Conservation (phyloP, 257 asterid species). For the Solanum phureja region DNA sequence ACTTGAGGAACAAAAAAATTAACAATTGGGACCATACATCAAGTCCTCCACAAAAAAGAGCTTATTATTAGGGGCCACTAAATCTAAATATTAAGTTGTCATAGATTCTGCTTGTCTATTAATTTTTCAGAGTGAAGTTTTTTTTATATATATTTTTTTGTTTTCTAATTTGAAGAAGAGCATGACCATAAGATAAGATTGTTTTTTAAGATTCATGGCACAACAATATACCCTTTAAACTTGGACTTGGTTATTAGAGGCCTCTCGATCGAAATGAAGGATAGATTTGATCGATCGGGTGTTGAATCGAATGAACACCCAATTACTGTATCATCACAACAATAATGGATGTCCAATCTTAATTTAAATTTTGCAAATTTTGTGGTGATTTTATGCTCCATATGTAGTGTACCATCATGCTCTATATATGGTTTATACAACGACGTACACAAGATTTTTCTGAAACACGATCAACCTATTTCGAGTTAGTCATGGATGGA, state of each 20-base stretch:
- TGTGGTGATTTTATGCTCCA: neutral
- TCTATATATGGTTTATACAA: neutral
- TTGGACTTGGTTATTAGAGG: neutral
- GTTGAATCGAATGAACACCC: neutral
- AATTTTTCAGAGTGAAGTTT: neutral
- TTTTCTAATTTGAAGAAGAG: neutral
- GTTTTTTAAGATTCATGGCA: neutral
- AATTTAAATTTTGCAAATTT: neutral
- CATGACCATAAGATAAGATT: neutral
- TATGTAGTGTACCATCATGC: neutral
- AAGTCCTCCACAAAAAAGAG: neutral
- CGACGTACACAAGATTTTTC: neutral
- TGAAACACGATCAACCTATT: neutral
- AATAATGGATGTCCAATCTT: neutral
- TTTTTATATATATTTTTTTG: neutral
- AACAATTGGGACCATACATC: conserved; percentile 3
- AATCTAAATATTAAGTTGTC: neutral
- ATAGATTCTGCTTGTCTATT: conserved; percentile 2
- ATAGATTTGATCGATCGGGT: neutral
- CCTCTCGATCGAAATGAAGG: neutral
- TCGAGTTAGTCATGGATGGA: neutral
- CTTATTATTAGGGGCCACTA: neutral
- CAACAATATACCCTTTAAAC: neutral
- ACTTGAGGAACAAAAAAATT: neutral
- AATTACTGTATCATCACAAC: neutral